These are phyloP conservation scores for Carex pumila DNA, from an alignment of 176 grass and related monocot genomes.

Conservation along the genomic window DNA sequence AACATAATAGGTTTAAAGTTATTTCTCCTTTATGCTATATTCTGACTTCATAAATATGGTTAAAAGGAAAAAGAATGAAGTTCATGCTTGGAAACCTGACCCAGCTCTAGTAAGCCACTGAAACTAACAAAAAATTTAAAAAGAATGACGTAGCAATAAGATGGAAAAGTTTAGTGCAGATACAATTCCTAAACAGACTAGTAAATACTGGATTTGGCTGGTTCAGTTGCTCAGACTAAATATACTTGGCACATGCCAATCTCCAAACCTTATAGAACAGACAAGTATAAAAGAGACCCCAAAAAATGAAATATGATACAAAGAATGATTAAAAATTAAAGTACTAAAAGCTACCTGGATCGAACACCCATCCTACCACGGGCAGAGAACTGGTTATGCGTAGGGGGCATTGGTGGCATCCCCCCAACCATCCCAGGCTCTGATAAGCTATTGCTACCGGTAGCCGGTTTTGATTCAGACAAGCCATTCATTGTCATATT, in stretches of 20 bases:
- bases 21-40: background rate
- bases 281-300: background rate
- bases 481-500: slow-evolving; percentile 33
- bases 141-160: background rate
- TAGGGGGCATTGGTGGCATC: slow-evolving; percentile 76
- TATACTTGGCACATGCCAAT: background rate
- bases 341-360: slow-evolving; percentile 47
- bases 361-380: slow-evolving; percentile 77
- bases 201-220: background rate
- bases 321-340: background rate
- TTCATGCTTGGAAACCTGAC: background rate
- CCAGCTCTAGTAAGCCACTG: background rate
- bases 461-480: slow-evolving; percentile 26
- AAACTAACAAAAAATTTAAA: background rate
- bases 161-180: background rate
- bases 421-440: slow-evolving; percentile 35
- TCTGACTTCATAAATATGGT: background rate
- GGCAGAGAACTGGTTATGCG: slow-evolving; percentile 90
- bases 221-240: background rate
- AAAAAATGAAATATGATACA: slow-evolving; percentile 6
- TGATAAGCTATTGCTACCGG: slow-evolving; percentile 8
- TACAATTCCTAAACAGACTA: background rate
- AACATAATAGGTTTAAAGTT: slow-evolving; percentile 4
- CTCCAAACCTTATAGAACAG: background rate
- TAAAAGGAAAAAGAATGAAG: background rate